These are phyloP conservation scores for Mycena alexandri DNA, from an alignment of 768 basidiomycete species.

Conservation along the genomic window DNA sequence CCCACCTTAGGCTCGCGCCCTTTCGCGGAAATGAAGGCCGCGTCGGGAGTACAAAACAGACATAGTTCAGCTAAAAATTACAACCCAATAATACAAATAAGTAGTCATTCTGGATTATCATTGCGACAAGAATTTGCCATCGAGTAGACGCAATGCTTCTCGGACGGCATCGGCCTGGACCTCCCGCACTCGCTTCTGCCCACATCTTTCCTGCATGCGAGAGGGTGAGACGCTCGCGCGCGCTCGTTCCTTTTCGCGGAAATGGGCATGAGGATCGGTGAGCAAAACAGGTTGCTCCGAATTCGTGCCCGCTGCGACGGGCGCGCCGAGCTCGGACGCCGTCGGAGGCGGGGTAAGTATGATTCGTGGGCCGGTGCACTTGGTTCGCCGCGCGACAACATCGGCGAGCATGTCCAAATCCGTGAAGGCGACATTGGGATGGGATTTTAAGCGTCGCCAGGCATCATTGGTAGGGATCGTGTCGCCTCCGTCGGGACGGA, in stretches of 20 bases:
- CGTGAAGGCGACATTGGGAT: constrained; percentile 89
- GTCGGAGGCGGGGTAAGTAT: constrained; percentile 65
- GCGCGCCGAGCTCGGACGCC: constrained; percentile 41
- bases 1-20: too few species aligned
- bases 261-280: constrained; percentile 67
- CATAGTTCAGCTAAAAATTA: background rate
- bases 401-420: constrained; percentile 88
- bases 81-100: constrained; percentile 31
- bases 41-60: too few species aligned
- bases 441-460: constrained; percentile 87
- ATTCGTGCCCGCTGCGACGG: constrained; percentile 36
- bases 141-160: constrained; percentile 81
- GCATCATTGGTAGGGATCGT: constrained; percentile 86
- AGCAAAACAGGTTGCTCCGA: constrained; percentile 57
- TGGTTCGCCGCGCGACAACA: constrained; percentile 87
- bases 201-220: constrained; percentile 72
- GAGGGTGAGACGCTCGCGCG: constrained; percentile 57
- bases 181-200: constrained; percentile 71
- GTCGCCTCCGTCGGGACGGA: constrained; percentile 48
- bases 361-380: constrained; percentile 79
- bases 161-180: constrained; percentile 81
- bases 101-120: background rate
- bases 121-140: constrained; percentile 62
- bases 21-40: too few species aligned
- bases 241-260: constrained; percentile 59